Conservation (phyloP, 495 filamentous ascomycete genomes). For the Penicillium coprophilum region DNA sequence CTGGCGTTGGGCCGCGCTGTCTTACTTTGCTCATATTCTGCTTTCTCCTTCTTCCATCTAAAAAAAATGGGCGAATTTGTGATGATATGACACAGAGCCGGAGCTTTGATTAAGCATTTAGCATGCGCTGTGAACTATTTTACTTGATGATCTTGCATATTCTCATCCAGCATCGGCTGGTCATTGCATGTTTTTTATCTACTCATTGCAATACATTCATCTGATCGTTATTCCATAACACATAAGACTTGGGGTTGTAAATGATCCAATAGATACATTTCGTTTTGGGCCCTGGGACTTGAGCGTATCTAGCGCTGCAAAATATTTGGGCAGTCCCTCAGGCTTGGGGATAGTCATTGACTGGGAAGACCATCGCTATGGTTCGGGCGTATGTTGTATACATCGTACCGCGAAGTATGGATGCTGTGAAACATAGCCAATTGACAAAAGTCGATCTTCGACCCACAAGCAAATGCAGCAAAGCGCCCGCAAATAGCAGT, state of each 20-base stretch:
- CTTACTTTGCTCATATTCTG: constrained; percentile 23
- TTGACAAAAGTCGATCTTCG: not conserved
- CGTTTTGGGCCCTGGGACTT: not conserved
- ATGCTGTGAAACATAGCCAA: constrained; percentile 5
- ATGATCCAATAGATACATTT: not conserved
- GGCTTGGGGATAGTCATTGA: not conserved
- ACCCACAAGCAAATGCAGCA: constrained; percentile 4
- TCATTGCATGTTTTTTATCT: constrained; percentile 18
- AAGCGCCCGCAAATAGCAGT: not conserved
- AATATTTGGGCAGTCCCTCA: not conserved
- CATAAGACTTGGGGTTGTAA: not conserved
- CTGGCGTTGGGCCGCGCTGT: constrained; percentile 40
- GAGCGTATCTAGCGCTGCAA: not conserved
- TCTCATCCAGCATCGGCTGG: constrained; percentile 16
- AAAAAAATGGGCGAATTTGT: constrained; percentile 21
- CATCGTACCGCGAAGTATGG: not conserved
- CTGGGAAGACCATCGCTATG: not conserved
- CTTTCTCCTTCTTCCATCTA: constrained; percentile 23
- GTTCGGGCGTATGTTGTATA: not conserved
- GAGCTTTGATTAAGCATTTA: constrained; percentile 44
- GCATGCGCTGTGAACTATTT: constrained; percentile 45
- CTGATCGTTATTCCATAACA: constrained; percentile 4
- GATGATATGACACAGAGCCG: constrained; percentile 30
- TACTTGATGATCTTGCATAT: constrained; percentile 34
- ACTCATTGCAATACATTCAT: constrained; percentile 10